Evolutionary conservation across 768 basidiomycete species (phyloP), one percentile per base, ranked within the genome.

Genomic region (Austroboletus eburneus): DNA sequence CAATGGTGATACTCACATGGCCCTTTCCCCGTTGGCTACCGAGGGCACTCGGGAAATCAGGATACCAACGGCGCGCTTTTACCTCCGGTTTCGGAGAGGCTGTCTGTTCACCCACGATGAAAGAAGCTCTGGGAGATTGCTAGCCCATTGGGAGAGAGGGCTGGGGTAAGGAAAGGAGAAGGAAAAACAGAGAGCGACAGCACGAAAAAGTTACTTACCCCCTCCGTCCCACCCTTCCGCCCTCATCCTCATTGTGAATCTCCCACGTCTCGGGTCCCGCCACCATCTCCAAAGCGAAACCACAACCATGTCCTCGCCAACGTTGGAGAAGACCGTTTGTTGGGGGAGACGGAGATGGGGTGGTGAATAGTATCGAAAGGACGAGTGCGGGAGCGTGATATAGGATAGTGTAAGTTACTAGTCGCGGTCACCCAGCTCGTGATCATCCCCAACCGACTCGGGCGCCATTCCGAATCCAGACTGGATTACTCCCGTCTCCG

Each of bases 71-170:
- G 39, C 9, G 25, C 23, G 10, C 30, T 7, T 3, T 10, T 34
- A 9, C 21, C 52, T 42, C 30, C 48, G 1, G 41, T 48, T 23
- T 54, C 57, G 9, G 74, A 70, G 23, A 80, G 76, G 49, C 84
- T 84, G 9, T 80, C 81, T 1, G 60, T 85, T 21, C 83, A 84
- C 0, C 81, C 84, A 0, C 71, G 84, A 48, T 72, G 79, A 45
- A 69, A 77, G 43, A 78, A 81, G 1, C 56, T 87, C 18, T 86
- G 85, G 82, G 80, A 83, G 10, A 79, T 83, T 69, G 79, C 81
- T 1, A 79, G 78, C 46, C 79, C 78, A 5, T 60, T 86, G 6
- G 72, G 78, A 4, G 81, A 82, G 59, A 69, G 72, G 32, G 82
- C 81, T 32, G 74, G 62, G 67, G 18, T 58, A 45, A 9, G 66